Conservation (phyloP, 768 basidiomycete species). For the Kwoniella botswanensis region DNA sequence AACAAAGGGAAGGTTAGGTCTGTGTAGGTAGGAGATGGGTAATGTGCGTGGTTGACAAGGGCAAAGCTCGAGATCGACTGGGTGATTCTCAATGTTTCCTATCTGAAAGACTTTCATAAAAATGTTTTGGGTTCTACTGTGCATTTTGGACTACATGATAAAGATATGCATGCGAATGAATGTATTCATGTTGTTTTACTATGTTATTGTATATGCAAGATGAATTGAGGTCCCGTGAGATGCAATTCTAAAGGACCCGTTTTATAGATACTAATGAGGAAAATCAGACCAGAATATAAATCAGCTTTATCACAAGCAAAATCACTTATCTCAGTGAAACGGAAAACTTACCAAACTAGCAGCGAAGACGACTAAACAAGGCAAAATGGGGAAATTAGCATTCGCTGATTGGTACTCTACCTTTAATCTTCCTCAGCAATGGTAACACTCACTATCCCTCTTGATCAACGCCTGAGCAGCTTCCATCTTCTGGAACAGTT, state of each 20-base stretch:
- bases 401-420: background rate
- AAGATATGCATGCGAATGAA: background rate
- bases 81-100: too few species aligned
- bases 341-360: conserved; percentile 52
- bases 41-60: too few species aligned
- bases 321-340: too few species aligned
- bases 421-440: too few species aligned
- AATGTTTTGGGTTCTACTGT: too few species aligned
- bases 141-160: background rate
- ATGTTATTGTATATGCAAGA: background rate
- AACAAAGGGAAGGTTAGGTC: conserved; percentile 11
- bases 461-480: conserved; percentile 91
- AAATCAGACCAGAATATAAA: background rate
- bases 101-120: too few species aligned
- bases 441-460: conserved; percentile 78
- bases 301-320: background rate
- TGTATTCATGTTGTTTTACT: background rate
- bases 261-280: conserved; percentile 32
- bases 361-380: conserved; percentile 51
- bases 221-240: background rate
- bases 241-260: background rate
- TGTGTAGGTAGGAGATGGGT: too few species aligned
- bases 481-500: conserved; percentile 97
- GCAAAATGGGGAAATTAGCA: background rate
- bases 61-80: too few species aligned